Base-by-base conservation (phyloP, 2,329 filamentous ascomycete genomes). In the Talaromyces atroroseus region DNA sequence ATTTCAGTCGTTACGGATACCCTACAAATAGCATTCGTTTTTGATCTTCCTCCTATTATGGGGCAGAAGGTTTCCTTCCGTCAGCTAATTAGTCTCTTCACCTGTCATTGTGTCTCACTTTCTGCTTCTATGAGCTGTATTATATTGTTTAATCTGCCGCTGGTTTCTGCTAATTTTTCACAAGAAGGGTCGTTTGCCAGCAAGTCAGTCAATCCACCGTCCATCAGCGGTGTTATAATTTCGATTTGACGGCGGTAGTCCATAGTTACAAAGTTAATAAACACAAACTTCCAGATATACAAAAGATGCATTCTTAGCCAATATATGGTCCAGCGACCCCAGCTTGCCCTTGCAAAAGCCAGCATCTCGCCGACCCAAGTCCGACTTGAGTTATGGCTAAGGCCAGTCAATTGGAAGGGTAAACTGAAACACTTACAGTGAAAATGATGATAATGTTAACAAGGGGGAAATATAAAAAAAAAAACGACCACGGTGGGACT, bases 1-100 rank as follows among this genome's bases (percentile, higher is more conserved):
- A 29, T 38, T 56, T 51, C 47, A 50, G 5, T 56, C 36, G 23
- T 36, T 56, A 42, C 48, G 53, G 53, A 56, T 56, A 56, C 53
- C 53, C 32, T 47, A 45, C 47, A 56, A 36, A 48, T 38, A 56
- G 53, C 53, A 56, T 48, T 56, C 47, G 42, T 50, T 50, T n/a
- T 50, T 32, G 38, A 44, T 24, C 38, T 50, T 46, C 23, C 23
- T 24, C 44, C 10, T 21, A 3, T 11, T 14, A 38, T 23, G 45
- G 14, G 46, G 44, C 53, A 50, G 53, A 18, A 49, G 12, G 20
- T 45, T 18, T 24, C 26, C 34, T 61, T 16, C 59, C 62, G 3
- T 56, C 42, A 18, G 29, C 42, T 53, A 53, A 53, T 53, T 45
- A 29, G 21, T 26, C 12, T 47, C 11, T 18, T 21, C 18, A 12